A percentile compares a stretch with the other conserved stretches of the same genome.
Conservation (phyloP, 257 asterid genomes). For the Prunella vulgaris region DNA sequence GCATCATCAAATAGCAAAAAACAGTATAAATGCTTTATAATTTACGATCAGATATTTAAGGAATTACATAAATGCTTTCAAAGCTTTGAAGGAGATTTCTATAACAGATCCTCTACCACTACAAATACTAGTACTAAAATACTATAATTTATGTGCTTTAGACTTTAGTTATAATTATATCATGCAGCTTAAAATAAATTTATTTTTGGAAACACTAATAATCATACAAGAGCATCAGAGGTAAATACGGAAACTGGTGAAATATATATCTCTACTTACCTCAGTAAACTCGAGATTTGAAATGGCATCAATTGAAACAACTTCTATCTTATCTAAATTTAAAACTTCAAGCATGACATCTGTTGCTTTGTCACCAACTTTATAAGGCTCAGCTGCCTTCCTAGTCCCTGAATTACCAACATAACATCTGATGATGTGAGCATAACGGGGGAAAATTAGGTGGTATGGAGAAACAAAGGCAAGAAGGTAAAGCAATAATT, state of each 20-base stretch:
- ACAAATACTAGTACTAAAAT: background rate
- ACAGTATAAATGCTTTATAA: background rate
- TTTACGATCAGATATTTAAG: background rate
- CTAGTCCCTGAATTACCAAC: conserved; percentile 52
- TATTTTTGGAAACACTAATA: background rate
- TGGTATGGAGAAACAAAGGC: background rate
- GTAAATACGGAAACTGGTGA: conserved; percentile 13
- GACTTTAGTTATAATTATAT: background rate
- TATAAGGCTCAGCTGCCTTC: conserved; percentile 63
- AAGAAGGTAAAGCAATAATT: conserved; percentile 12
- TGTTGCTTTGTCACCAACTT: conserved; percentile 64
- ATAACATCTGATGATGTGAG: background rate
- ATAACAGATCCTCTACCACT: background rate
- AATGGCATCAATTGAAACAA: conserved; percentile 58
- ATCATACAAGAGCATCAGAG: conserved; percentile 16
- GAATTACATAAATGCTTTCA: background rate
- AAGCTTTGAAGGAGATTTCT: too few relatives aligned
- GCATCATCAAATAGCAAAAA: conserved; percentile 2
- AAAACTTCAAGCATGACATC: conserved; percentile 82
- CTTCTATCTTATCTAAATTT: conserved; percentile 77
- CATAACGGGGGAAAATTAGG: background rate
- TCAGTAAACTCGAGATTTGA: conserved; percentile 81
- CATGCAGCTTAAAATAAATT: background rate
- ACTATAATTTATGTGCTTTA: background rate
- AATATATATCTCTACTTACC: conserved; percentile 40